Evolutionary conservation across 148 eudicot species (phyloP), one percentile per base, ranked within the genome.

Genomic region (Cornus florida): DNA sequence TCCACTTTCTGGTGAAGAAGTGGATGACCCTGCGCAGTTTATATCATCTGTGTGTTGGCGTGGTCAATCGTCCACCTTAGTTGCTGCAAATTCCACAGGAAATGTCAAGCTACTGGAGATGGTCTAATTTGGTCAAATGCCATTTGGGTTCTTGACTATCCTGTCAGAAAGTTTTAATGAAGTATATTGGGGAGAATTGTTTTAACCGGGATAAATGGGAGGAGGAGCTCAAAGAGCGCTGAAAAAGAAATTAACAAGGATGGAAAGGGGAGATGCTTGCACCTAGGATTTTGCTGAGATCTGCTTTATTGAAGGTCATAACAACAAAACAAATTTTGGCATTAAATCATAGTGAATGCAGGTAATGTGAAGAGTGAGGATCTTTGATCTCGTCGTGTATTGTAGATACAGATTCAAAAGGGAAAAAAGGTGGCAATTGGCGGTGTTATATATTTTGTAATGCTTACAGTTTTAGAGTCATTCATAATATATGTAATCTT

Each of bases 11-110:
- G 95, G 94, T 31, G 90, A 87, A 13, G 95, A 92, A 57, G 70
- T 87, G 43, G 99, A 92, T 20, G 99, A 94, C 67, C 8, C 78
- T 23, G 48, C 91, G 19, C 98, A 94, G 81, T 94, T 93, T 78
- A 92, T 96, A 65, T 96, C 99, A 14, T 93, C 99, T 2, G 92
- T 96, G 10, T 96, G 99, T 80, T 96, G 97, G 97, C 92, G 98
- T 1, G 91, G 91, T 71, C 95, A 93, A 72, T 89, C 99, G 11
- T 83, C 98, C 41, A 90, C 91, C 80, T 86, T 96, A 79, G 93
- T 96, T 43, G 98, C 98, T 67, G 99, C 98, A 66, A 96, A 93
- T 86, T 93, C 99, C 72, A 86, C 89, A 33, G 99, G 99, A 60
- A 92, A 96, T 73, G 82, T 93, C 77, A 93, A 92, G 88, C 83